Conservation (phyloP, 768 basidiomycete genomes). For the Leccinum barrowsii region DNA sequence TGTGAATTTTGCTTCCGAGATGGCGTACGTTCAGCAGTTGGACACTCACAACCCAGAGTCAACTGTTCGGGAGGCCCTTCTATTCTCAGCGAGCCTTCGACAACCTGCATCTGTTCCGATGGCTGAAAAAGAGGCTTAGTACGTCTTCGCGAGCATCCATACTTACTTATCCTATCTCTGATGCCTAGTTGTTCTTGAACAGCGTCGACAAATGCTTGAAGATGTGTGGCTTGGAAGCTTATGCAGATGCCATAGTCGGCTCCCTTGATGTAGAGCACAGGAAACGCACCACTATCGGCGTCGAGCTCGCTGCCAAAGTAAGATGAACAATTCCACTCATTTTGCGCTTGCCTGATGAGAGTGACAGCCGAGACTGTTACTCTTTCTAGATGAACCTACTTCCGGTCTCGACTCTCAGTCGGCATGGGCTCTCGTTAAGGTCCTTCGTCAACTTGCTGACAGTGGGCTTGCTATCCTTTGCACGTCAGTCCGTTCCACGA, state of each 20-base stretch:
- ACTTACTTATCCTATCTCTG: background rate
- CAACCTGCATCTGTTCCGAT: slow-evolving; percentile 64
- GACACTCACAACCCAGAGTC: slow-evolving; percentile 73
- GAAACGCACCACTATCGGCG: slow-evolving; percentile 58
- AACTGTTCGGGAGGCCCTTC: slow-evolving; percentile 78
- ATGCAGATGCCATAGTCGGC: slow-evolving; percentile 64
- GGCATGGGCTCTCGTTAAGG: slow-evolving; percentile 47
- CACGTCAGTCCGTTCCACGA: slow-evolving; percentile 34
- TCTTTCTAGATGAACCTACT: slow-evolving; percentile 62
- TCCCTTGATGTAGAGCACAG: slow-evolving; percentile 46
- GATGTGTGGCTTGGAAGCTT: slow-evolving; percentile 61
- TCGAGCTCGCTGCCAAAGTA: slow-evolving; percentile 56
- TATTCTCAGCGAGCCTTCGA: slow-evolving; percentile 76
- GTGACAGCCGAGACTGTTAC: slow-evolving; percentile 39
- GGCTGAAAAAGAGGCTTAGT: slow-evolving; percentile 79
- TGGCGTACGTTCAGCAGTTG: slow-evolving; percentile 59
- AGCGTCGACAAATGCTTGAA: slow-evolving; percentile 57
- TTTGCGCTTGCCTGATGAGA: background rate
- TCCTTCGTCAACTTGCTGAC: slow-evolving; percentile 51
- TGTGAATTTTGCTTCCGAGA: slow-evolving; percentile 61
- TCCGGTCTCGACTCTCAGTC: slow-evolving; percentile 53
- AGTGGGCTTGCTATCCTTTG: slow-evolving; percentile 55
- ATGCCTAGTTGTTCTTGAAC: background rate
- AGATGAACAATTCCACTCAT: background rate
- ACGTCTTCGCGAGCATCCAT: slow-evolving; percentile 25